These are phyloP conservation scores for Prinsepia uniflora DNA, from an alignment of 306 rosid species.

Conservation along the genomic window DNA sequence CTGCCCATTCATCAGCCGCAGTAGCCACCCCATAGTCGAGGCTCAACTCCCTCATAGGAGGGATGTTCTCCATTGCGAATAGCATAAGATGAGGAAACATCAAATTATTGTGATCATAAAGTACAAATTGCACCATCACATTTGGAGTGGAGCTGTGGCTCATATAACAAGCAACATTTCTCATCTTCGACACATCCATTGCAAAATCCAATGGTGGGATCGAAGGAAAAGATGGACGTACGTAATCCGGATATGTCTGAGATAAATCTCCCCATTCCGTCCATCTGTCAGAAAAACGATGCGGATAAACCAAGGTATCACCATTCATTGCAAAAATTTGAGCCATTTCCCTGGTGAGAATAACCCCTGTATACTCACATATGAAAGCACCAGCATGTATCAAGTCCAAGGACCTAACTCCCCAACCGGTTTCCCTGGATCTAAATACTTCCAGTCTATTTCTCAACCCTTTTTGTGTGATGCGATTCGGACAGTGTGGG, in stretches of 20 bases:
- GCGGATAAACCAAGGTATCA: conserved; percentile 67
- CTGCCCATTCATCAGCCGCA: conserved; percentile 56
- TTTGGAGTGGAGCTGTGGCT: conserved; percentile 82
- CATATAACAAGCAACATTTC: conserved; percentile 94
- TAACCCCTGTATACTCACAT: conserved; percentile 88
- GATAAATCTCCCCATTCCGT: conserved; percentile 94
- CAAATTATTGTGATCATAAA: conserved; percentile 79
- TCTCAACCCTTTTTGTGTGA: conserved; percentile 62
- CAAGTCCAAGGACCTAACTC: conserved; percentile 92
- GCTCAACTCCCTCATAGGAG: conserved; percentile 97
- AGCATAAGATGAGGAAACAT: conserved; percentile 94
- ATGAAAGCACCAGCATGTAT: conserved; percentile 90
- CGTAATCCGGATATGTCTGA: conserved; percentile 47
- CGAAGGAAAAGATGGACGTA: conserved; percentile 67
- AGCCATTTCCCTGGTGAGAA: conserved; percentile 78
- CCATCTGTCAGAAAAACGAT: conserved; percentile 73
- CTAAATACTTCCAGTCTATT: conserved; percentile 78
- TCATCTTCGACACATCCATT: conserved; percentile 85
- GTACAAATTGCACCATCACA: conserved; percentile 79
- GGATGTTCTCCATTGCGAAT: conserved; percentile 93
- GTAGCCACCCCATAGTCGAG: conserved; percentile 80
- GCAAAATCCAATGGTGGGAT: conserved; percentile 90
- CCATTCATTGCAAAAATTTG: conserved; percentile 79
- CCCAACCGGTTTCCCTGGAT: conserved; percentile 92
- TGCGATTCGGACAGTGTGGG: conserved; percentile 74